A percentile compares a stretch with the other conserved stretches of the same genome.
Evolutionary conservation across 2,329 filamentous ascomycete genomes (phyloP).

Genomic region (Alternaria viburni): DNA sequence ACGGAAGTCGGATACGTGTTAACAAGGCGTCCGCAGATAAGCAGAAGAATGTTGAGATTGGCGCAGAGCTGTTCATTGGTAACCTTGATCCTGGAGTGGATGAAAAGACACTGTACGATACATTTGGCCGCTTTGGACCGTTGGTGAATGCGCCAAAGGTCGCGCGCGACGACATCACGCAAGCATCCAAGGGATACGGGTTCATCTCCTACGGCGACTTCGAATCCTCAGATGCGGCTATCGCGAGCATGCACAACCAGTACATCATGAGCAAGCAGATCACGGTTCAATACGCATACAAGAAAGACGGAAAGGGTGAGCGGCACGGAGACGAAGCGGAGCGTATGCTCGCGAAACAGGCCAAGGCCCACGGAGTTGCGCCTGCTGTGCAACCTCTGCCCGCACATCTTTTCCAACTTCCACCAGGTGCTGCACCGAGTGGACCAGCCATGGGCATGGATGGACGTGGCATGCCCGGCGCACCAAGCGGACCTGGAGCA

Average conservation of each 20-base stretch:
- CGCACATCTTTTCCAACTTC: slow-evolving; percentile 68
- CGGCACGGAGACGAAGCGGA: slow-evolving; percentile 94
- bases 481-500: slow-evolving; percentile 51
- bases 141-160: slow-evolving; percentile 84
- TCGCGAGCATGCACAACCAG: slow-evolving; percentile 92
- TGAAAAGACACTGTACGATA: slow-evolving; percentile 95
- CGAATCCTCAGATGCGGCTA: slow-evolving; percentile 89
- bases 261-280: slow-evolving; percentile 98
- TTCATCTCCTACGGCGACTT: slow-evolving; percentile 95
- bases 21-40: slow-evolving; percentile 96
- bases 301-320: slow-evolving; percentile 98
- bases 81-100: slow-evolving; percentile 94
- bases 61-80: slow-evolving; percentile 94
- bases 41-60: slow-evolving; percentile 90
- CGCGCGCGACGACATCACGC: slow-evolving; percentile 81
- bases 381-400: slow-evolving; percentile 79
- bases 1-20: slow-evolving; percentile 92
- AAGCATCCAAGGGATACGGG: slow-evolving; percentile 91
- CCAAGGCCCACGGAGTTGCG: slow-evolving; percentile 91
- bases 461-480: slow-evolving; percentile 41
- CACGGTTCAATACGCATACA: slow-evolving; percentile 97
- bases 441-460: slow-evolving; percentile 48
- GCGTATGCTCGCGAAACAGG: slow-evolving; percentile 86
- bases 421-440: slow-evolving; percentile 34
- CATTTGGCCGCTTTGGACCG: slow-evolving; percentile 88